Conservation (phyloP, 202 grass and related monocot genomes). For the Schoenoplectus triqueter region DNA sequence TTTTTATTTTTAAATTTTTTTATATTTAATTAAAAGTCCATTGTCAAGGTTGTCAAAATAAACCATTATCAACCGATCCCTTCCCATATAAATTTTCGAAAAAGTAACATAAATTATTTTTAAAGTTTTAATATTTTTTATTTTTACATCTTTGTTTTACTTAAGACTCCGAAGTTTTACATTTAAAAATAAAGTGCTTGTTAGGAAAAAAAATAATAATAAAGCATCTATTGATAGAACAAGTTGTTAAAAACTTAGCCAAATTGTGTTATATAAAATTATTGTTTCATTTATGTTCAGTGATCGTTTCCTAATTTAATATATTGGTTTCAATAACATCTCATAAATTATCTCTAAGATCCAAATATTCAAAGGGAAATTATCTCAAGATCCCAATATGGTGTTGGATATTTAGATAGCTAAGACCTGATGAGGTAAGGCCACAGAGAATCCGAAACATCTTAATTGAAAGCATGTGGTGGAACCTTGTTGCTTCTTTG, state of each 20-base stretch:
- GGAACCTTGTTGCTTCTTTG: neutral
- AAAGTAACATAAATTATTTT: neutral
- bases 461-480: conserved; percentile 1
- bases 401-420: no score
- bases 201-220: neutral
- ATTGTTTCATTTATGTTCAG: neutral
- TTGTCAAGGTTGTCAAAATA: no score
- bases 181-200: neutral
- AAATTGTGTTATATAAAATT: neutral
- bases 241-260: neutral
- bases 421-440: neutral
- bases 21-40: no score
- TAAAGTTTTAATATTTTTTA: neutral
- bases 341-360: neutral
- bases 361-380: no score
- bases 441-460: neutral
- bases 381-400: neutral
- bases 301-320: neutral
- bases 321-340: neutral
- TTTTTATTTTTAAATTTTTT: no score
- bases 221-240: neutral
- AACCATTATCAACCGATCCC: no score
- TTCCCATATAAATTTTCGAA: neutral
- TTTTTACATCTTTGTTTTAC: neutral
- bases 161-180: neutral